phyloP scores from a whole-genome alignment of 2,329 filamentous ascomycete genomes.

The Ramichloridium luteum region DNA sequence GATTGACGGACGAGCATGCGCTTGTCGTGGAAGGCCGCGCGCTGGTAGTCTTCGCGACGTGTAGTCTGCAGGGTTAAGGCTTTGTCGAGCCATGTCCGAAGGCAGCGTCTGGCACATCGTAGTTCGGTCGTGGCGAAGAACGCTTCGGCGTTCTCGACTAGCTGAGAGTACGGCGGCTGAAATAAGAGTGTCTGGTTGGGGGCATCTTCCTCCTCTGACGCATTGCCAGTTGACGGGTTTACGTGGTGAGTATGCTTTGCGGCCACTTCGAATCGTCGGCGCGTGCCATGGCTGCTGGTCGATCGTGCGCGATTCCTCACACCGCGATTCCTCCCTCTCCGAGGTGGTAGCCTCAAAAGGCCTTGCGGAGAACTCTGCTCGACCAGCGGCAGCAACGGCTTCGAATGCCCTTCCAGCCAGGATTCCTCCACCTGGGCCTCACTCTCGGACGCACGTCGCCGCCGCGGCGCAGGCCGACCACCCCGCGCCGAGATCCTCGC shows the following conservation, averaged over 20 bases:
- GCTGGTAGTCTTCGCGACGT: slow-evolving; percentile 21
- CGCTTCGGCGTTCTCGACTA: slow-evolving; percentile 20
- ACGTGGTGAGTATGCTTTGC: slow-evolving; percentile 10
- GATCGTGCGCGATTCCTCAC: slow-evolving; percentile 14
- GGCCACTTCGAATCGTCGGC: slow-evolving; percentile 6
- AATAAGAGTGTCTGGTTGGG: slow-evolving; percentile 13
- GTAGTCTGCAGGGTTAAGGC: slow-evolving; percentile 23
- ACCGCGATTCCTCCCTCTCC: slow-evolving; percentile 7
- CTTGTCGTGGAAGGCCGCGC: slow-evolving; percentile 40
- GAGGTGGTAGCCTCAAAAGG: slow-evolving; percentile 12
- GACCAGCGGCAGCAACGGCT: slow-evolving; percentile 5
- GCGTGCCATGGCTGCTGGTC: slow-evolving; percentile 11
- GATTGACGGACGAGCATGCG: slow-evolving; percentile 40
- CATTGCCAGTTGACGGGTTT: slow-evolving; percentile 8
- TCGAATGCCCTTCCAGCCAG: slow-evolving; percentile 27
- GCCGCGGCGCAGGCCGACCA: slow-evolving; percentile 15
- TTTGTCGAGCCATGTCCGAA: slow-evolving; percentile 34
- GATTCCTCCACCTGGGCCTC: slow-evolving; percentile 43
- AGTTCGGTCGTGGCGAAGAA: slow-evolving; percentile 15
- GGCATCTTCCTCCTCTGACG: slow-evolving; percentile 10
- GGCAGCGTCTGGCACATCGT: slow-evolving; percentile 11
- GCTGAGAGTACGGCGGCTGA: slow-evolving; percentile 16
- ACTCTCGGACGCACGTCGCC: slow-evolving; percentile 44
- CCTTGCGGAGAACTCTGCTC: slow-evolving; percentile 4
- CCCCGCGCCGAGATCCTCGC: slow-evolving; percentile 3